A percentile compares a stretch with the other conserved stretches of the same genome.
Conservation (phyloP, 352 stramenopile genomes). For the Globisporangium spinosum region DNA sequence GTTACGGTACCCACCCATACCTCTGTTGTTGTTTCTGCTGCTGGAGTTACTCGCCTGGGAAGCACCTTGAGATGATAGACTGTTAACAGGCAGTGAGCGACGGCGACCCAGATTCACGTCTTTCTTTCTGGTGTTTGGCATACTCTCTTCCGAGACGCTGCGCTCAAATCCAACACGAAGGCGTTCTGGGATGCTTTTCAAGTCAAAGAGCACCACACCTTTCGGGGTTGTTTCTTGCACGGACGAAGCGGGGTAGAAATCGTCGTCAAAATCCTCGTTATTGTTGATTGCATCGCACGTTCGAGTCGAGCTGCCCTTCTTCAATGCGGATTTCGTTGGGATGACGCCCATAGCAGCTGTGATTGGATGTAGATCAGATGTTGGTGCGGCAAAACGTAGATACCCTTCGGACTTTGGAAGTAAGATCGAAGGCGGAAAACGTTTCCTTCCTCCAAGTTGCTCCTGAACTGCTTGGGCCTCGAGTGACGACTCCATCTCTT, state of each 20-base stretch:
- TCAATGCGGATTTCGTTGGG: constrained; percentile 13
- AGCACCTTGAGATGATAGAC: constrained; percentile 16
- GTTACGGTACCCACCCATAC: background rate
- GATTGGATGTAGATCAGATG: background rate
- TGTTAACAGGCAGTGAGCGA: constrained; percentile 48
- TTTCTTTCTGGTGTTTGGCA: constrained; percentile 6
- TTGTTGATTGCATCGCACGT: background rate
- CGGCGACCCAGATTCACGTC: constrained; percentile 15
- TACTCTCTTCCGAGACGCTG: constrained; percentile 6
- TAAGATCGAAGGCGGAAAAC: background rate
- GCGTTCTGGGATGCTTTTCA: constrained; percentile 27
- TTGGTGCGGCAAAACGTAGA: constrained; percentile 8
- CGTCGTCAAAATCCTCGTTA: constrained; percentile 19
- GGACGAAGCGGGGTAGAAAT: constrained; percentile 12
- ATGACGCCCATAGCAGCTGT: constrained; percentile 2
- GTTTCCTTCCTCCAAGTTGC: background rate
- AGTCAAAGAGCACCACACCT: constrained; percentile 50
- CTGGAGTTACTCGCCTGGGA: background rate
- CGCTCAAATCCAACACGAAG: constrained; percentile 16
- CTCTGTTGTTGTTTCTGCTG: constrained; percentile 14
- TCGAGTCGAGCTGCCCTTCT: constrained; percentile 2
- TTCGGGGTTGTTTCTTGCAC: constrained; percentile 19
- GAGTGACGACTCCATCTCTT: constrained; percentile 45
- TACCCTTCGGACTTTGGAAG: constrained; percentile 7
- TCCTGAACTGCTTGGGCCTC: background rate